phyloP scores from a whole-genome alignment of 2,329 filamentous ascomycete species.

The Microsporum audouinii region DNA sequence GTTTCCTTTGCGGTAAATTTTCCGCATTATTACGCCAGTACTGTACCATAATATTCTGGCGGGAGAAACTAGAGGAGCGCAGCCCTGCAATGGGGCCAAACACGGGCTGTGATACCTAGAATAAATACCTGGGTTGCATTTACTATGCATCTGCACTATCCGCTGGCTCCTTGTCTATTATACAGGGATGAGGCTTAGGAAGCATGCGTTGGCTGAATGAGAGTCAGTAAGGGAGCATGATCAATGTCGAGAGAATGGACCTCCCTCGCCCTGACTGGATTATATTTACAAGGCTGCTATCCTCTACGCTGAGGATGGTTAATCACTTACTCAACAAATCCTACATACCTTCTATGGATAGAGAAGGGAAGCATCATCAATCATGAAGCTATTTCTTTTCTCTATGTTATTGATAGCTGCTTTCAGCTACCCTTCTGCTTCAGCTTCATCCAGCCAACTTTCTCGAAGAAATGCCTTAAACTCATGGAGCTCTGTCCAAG shows the following conservation, averaged over 20 bases:
- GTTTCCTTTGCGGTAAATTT: neutral
- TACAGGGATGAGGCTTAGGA: neutral
- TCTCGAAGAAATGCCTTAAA: neutral
- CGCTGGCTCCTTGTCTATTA: neutral
- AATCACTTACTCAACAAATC: neutral
- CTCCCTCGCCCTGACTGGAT: neutral
- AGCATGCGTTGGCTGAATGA: neutral
- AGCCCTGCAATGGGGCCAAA: neutral
- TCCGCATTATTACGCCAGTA: neutral
- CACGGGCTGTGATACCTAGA: neutral
- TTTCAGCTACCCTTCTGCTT: neutral
- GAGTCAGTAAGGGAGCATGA: neutral
- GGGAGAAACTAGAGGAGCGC: neutral
- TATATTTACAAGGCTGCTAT: neutral
- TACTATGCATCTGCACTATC: neutral
- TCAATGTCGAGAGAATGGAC: neutral
- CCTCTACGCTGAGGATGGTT: neutral
- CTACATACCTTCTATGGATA: neutral
- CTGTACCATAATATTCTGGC: neutral
- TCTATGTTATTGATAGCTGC: neutral
- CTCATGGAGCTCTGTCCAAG: neutral
- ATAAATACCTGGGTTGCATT: neutral
- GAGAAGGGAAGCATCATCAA: neutral
- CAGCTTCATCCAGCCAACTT: neutral
- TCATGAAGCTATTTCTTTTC: neutral